Percentiles rank a stretch among this genome's conserved stretches.
phyloP scores from a whole-genome alignment of 306 rosid species.

The Lupinus albus region DNA sequence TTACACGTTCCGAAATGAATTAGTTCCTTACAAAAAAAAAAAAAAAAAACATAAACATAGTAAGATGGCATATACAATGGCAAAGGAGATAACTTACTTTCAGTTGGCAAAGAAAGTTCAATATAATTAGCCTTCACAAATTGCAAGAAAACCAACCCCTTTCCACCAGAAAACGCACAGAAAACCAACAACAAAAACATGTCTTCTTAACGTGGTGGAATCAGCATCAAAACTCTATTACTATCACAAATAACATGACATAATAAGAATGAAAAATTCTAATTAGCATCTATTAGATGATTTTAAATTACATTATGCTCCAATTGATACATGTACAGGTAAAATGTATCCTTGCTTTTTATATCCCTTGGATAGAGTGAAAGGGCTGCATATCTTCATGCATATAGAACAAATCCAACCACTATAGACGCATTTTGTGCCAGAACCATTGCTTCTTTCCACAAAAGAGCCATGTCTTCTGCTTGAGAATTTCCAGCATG shows the following conservation, averaged over 20 bases:
- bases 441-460: constrained; percentile 35
- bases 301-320: constrained; percentile 22
- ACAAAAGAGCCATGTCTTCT: constrained; percentile 22
- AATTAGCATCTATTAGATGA: constrained; percentile 26
- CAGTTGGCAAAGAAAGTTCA: no score
- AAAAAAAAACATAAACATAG: no score
- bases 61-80: no score
- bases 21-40: no score
- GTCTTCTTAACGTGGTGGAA: no score
- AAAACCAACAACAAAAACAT: no score
- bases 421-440: constrained; percentile 16
- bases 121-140: no score
- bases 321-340: constrained; percentile 43
- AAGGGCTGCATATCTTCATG: constrained; percentile 31
- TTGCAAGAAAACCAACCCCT: no score
- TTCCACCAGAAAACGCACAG: no score
- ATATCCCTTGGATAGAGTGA: constrained; percentile 26
- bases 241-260: background rate
- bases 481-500: constrained; percentile 36
- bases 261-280: constrained; percentile 21
- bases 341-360: constrained; percentile 29
- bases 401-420: constrained; percentile 32
- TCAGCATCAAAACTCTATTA: no score
- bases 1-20: no score
- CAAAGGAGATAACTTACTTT: no score